phyloP scores from a whole-genome alignment of 768 basidiomycete species.

The Neoboletus brunneissimus region DNA sequence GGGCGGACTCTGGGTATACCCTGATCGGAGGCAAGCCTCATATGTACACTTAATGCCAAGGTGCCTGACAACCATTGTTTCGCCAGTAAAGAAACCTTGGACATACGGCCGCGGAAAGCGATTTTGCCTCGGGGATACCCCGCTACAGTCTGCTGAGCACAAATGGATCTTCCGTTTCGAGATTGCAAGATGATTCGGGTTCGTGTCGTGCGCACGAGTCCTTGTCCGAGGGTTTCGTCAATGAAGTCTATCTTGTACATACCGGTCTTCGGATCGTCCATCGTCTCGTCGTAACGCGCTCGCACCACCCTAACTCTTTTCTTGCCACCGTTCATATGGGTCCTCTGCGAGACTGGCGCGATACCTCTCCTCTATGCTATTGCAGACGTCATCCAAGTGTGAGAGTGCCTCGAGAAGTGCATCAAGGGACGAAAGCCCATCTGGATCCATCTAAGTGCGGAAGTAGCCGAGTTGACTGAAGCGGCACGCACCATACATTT shows the following conservation, averaged over 20 bases:
- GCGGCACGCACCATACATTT: slow-evolving; percentile 89
- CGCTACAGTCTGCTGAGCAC: slow-evolving; percentile 22
- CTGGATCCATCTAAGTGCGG: slow-evolving; percentile 39
- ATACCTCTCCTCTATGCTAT: slow-evolving; percentile 68
- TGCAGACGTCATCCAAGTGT: slow-evolving; percentile 76
- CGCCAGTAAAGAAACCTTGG: slow-evolving; percentile 26
- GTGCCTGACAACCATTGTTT: slow-evolving; percentile 5
- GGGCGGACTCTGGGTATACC: slow-evolving; percentile 12
- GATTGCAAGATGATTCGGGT: neutral
- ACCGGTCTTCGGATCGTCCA: slow-evolving; percentile 1
- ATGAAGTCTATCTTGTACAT: neutral
- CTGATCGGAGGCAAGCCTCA: slow-evolving; percentile 18
- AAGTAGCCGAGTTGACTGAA: neutral
- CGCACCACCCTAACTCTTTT: slow-evolving; percentile 46
- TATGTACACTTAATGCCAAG: neutral
- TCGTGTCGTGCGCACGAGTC: neutral
- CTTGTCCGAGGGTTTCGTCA: neutral
- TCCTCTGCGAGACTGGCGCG: slow-evolving; percentile 51
- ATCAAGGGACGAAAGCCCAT: slow-evolving; percentile 80
- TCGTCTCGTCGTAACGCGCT: neutral
- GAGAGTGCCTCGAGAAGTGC: slow-evolving; percentile 74
- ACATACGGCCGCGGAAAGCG: slow-evolving; percentile 28
- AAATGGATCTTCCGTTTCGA: slow-evolving; percentile 29
- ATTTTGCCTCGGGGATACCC: slow-evolving; percentile 20
- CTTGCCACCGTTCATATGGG: slow-evolving; percentile 65